Evolutionary conservation across 2,329 filamentous ascomycete genomes (phyloP).

Genomic region (Talaromyces verruculosus): DNA sequence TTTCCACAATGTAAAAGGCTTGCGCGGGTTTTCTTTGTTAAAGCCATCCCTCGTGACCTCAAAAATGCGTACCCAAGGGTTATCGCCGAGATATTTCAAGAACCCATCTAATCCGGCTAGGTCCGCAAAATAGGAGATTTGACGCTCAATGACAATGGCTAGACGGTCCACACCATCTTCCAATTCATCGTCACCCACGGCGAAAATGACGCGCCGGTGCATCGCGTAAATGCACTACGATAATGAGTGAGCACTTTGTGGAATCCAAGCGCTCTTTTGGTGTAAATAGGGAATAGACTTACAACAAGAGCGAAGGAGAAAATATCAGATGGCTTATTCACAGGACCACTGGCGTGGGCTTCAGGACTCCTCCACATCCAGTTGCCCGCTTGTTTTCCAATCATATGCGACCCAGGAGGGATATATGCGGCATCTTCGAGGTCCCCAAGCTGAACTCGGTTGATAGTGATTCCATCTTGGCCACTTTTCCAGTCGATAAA

Average conservation of each 20-base stretch:
- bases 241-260: slow-evolving; percentile 15
- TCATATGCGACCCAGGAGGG: slow-evolving; percentile 24
- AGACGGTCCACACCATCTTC: slow-evolving; percentile 37
- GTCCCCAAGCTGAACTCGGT: slow-evolving; percentile 30
- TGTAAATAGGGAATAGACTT: slow-evolving; percentile 19
- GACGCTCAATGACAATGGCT: slow-evolving; percentile 46
- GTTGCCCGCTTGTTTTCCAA: slow-evolving; percentile 30
- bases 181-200: slow-evolving; percentile 38
- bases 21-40: slow-evolving; percentile 42
- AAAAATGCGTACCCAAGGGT: slow-evolving; percentile 43
- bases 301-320: slow-evolving; percentile 40
- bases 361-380: slow-evolving; percentile 40
- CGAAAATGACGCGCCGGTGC: slow-evolving; percentile 45
- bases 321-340: slow-evolving; percentile 36
- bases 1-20: slow-evolving; percentile 46
- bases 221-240: slow-evolving; percentile 49
- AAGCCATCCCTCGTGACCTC: slow-evolving; percentile 43
- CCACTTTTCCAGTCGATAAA: slow-evolving; percentile 34
- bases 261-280: not conserved
- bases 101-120: slow-evolving; percentile 43
- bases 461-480: slow-evolving; percentile 22
- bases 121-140: slow-evolving; percentile 52
- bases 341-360: slow-evolving; percentile 29
- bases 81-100: slow-evolving; percentile 45
- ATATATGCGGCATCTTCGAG: slow-evolving; percentile 29